phyloP scores from a whole-genome alignment of 495 filamentous ascomycete species.

The Cercophora sp. region DNA sequence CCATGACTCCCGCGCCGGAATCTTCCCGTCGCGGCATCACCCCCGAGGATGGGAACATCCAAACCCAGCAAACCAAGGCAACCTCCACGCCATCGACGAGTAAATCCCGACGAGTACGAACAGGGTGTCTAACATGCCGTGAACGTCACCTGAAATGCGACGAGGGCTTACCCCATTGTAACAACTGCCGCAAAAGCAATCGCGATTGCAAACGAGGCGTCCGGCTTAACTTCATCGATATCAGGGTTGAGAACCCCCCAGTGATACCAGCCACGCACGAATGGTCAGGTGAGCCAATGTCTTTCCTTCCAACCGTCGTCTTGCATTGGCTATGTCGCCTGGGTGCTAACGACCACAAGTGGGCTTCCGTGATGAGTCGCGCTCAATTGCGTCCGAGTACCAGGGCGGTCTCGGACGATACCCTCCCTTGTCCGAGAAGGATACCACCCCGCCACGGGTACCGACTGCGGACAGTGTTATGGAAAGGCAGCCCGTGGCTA shows the following conservation, averaged over 20 bases:
- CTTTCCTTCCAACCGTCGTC: neutral
- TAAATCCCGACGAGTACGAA: constrained; percentile 69
- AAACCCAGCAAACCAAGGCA: constrained; percentile 6
- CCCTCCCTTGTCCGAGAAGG: constrained; percentile 45
- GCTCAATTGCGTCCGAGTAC: constrained; percentile 89
- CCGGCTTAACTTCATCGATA: constrained; percentile 90
- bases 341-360: constrained; percentile 36
- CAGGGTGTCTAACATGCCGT: constrained; percentile 74
- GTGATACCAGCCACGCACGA: constrained; percentile 57
- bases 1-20: neutral
- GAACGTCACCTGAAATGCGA: constrained; percentile 69
- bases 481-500: neutral
- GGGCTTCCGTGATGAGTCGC: constrained; percentile 81
- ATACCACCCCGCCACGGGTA: constrained; percentile 26
- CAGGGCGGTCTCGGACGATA: constrained; percentile 76
- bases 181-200: constrained; percentile 85
- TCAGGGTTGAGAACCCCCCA: constrained; percentile 66
- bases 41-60: too few species aligned
- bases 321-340: neutral
- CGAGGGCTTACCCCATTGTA: constrained; percentile 72
- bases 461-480: neutral
- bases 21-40: neutral
- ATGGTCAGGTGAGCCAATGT: constrained; percentile 56
- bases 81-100: constrained; percentile 23
- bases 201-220: constrained; percentile 82